These are phyloP conservation scores for Ogataea methanolica DNA, from an alignment of 805 yeast species.

Conservation along the genomic window DNA sequence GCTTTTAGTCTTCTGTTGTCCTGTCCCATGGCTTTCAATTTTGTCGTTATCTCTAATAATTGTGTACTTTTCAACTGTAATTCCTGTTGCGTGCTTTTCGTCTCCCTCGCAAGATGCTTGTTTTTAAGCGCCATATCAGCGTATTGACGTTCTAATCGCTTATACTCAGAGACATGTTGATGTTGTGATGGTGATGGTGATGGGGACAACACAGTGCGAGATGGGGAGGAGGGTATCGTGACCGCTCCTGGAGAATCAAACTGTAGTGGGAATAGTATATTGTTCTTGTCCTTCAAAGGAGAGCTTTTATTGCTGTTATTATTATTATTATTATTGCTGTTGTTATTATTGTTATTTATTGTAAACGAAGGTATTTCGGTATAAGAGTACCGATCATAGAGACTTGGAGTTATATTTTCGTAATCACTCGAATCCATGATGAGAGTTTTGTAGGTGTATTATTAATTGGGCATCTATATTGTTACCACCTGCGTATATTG, in stretches of 20 bases:
- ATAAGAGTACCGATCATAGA: conserved; percentile 4
- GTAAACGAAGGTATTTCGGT: not conserved
- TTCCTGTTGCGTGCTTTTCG: conserved; percentile 33
- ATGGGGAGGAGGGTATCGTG: not conserved
- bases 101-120: conserved; percentile 29
- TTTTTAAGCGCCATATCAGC: conserved; percentile 28
- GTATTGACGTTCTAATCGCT: conserved; percentile 24
- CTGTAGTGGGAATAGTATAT: conserved; percentile 6
- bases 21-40: conserved; percentile 25
- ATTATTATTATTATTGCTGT: not conserved
- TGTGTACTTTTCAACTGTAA: conserved; percentile 26
- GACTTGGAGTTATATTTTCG: conserved; percentile 14
- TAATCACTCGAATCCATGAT: conserved; percentile 20
- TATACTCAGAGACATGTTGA: not conserved
- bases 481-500: not conserved
- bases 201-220: not conserved
- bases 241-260: not conserved
- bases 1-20: conserved; percentile 21
- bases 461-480: not conserved
- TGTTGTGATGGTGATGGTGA: conserved; percentile 5
- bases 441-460: not conserved
- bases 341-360: not conserved
- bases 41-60: conserved; percentile 17
- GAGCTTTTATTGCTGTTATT: not conserved
- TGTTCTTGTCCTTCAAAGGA: conserved; percentile 16